Evolutionary conservation across 2,329 filamentous ascomycete genomes (phyloP).

Genomic region (Aspergillus flavus): DNA sequence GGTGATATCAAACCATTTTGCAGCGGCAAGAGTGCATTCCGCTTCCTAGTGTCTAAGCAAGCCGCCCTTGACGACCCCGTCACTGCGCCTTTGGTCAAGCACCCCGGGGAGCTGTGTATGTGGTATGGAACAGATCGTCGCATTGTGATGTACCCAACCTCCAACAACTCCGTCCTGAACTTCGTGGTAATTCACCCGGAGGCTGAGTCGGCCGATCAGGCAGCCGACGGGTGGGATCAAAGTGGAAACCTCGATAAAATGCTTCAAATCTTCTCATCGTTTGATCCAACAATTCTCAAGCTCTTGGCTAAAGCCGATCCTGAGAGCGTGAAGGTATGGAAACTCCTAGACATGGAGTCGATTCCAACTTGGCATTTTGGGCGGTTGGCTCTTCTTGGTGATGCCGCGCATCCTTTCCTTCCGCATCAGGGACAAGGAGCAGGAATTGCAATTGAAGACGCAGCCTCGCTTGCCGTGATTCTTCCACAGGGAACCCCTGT

Average conservation of each 20-base stretch:
- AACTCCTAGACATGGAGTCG: conserved; percentile 61
- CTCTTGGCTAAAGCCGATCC: conserved; percentile 40
- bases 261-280: conserved; percentile 32
- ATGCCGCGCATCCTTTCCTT: conserved; percentile 67
- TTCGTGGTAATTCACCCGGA: conserved; percentile 54
- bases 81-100: conserved; percentile 37
- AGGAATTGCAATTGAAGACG: conserved; percentile 66
- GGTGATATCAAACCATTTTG: conserved; percentile 39
- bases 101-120: conserved; percentile 43
- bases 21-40: conserved; percentile 57
- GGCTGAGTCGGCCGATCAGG: conserved; percentile 45
- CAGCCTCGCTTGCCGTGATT: conserved; percentile 58
- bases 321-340: conserved; percentile 56
- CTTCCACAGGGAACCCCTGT: conserved; percentile 50
- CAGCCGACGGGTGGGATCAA: conserved; percentile 12
- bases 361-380: conserved; percentile 57
- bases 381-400: conserved; percentile 60
- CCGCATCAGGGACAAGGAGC: conserved; percentile 65
- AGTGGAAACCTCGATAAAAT: conserved; percentile 10
- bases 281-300: conserved; percentile 40
- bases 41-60: conserved; percentile 55
- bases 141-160: conserved; percentile 50
- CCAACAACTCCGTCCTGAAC: conserved; percentile 47
- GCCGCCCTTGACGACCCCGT: conserved; percentile 40
- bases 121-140: conserved; percentile 44